A percentile compares a stretch with the other conserved stretches of the same genome.
Evolutionary conservation across 768 basidiomycete species (phyloP).

Genomic region (Lyophyllum semitale): DNA sequence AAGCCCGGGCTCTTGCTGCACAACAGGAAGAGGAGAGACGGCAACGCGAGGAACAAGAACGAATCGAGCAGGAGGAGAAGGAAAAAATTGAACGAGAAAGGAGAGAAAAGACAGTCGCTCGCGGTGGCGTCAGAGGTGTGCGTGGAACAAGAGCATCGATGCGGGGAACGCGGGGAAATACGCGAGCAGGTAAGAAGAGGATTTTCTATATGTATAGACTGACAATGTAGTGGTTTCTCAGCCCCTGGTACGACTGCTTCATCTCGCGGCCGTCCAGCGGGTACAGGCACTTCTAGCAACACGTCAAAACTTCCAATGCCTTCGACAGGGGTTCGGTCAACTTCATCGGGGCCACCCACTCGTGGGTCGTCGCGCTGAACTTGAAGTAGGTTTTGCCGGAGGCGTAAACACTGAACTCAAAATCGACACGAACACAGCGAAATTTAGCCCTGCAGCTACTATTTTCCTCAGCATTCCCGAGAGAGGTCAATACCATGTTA

Average conservation of each 20-base stretch:
- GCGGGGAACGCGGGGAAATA: conserved; percentile 45
- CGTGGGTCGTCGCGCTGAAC: conserved; percentile 9
- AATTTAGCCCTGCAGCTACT: too few relatives aligned
- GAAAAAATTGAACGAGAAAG: conserved; percentile 48
- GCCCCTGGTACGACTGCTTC: conserved; percentile 1
- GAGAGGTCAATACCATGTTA: not conserved
- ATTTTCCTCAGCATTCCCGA: not conserved
- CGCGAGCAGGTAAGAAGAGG: conserved; percentile 35
- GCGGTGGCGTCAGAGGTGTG: conserved; percentile 69
- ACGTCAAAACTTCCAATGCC: conserved; percentile 19
- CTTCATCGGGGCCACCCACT: conserved; percentile 5
- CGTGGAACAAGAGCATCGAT: conserved; percentile 70
- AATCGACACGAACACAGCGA: too few relatives aligned
- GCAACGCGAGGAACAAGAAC: conserved; percentile 52
- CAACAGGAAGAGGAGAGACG: conserved; percentile 42
- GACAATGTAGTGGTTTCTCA: not conserved
- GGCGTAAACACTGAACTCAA: not conserved
- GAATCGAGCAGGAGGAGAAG: conserved; percentile 37
- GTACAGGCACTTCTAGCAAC: not conserved
- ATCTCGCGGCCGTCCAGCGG: conserved; percentile 7
- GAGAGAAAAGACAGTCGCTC: conserved; percentile 35
- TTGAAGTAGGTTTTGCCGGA: not conserved
- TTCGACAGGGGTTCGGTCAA: conserved; percentile 6
- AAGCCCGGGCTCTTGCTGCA: conserved; percentile 40
- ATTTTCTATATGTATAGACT: not conserved